Percentiles rank a stretch among this genome's conserved stretches.
phyloP scores from a whole-genome alignment of 2,329 filamentous ascomycete species.

The Polytolypa hystricis region DNA sequence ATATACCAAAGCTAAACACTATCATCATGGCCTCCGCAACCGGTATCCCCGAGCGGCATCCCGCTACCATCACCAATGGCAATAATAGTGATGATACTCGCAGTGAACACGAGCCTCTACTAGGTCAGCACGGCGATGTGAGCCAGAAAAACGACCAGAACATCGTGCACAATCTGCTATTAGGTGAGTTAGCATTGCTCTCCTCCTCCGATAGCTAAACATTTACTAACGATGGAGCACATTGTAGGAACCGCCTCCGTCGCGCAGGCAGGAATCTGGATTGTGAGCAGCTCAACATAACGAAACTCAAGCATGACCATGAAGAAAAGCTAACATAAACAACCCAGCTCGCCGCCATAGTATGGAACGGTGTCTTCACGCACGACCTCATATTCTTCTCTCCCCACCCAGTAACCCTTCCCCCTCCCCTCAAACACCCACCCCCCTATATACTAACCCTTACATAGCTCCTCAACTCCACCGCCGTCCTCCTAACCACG shows the following conservation, averaged over 20 bases:
- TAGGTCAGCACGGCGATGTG: slow-evolving; percentile 62
- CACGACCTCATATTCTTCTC: slow-evolving; percentile 70
- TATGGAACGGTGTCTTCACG: slow-evolving; percentile 69
- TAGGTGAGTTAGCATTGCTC: slow-evolving; percentile 46
- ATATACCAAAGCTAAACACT: too few relatives aligned
- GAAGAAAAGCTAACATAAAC: not conserved
- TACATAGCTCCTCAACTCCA: slow-evolving; percentile 41
- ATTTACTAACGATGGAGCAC: not conserved
- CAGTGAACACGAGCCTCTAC: slow-evolving; percentile 56
- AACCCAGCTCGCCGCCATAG: slow-evolving; percentile 52
- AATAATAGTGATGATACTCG: too few relatives aligned
- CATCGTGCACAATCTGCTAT: slow-evolving; percentile 59
- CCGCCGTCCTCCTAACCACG: slow-evolving; percentile 62
- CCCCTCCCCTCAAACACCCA: slow-evolving; percentile 11
- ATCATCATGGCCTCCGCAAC: slow-evolving; percentile 56
- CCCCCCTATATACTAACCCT: slow-evolving; percentile 1
- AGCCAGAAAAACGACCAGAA: slow-evolving; percentile 54
- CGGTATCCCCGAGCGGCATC: slow-evolving; percentile 48
- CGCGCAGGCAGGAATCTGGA: slow-evolving; percentile 65
- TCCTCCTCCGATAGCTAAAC: slow-evolving; percentile 8
- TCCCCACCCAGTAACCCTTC: slow-evolving; percentile 66
- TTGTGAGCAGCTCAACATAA: slow-evolving; percentile 39
- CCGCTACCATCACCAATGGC: slow-evolving; percentile 23
- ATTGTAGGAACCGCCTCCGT: slow-evolving; percentile 63
- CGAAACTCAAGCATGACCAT: not conserved